Percentiles rank a stretch among this genome's conserved stretches.
Conservation (phyloP, 2,329 filamentous ascomycete species). For the Periconia digitata region DNA sequence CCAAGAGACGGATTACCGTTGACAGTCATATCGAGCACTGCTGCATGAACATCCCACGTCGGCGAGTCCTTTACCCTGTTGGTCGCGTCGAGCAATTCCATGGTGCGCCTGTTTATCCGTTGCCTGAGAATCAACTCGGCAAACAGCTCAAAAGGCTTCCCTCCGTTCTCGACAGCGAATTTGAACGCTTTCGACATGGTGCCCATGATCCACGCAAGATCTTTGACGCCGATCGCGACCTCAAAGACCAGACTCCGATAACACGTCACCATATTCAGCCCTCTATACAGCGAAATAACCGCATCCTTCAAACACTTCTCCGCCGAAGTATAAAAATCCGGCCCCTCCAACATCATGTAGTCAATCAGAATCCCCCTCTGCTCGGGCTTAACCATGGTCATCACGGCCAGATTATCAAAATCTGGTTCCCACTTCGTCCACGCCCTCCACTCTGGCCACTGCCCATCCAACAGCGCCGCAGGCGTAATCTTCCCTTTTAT, state of each 20-base stretch:
- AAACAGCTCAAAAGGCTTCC: constrained; percentile 21
- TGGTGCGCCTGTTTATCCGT: constrained; percentile 18
- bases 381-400: constrained; percentile 15
- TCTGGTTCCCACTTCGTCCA: constrained; percentile 36
- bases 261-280: constrained; percentile 13
- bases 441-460: constrained; percentile 29
- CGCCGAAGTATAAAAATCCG: constrained; percentile 25
- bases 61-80: constrained; percentile 15
- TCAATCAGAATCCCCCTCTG: constrained; percentile 21
- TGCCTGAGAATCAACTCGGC: constrained; percentile 15
- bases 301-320: constrained; percentile 24
- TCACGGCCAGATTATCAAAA: constrained; percentile 12
- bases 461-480: constrained; percentile 26
- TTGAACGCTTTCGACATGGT: constrained; percentile 14
- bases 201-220: constrained; percentile 19
- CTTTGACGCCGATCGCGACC: constrained; percentile 16
- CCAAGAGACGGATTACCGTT: constrained; percentile 13
- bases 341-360: constrained; percentile 32
- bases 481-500: constrained; percentile 6
- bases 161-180: neutral
- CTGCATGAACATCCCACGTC: constrained; percentile 10
- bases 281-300: constrained; percentile 21
- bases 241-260: constrained; percentile 23
- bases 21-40: constrained; percentile 13
- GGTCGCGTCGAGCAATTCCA: constrained; percentile 26